phyloP scores from a whole-genome alignment of 2,329 filamentous ascomycete species.

The Talaromyces atroroseus region DNA sequence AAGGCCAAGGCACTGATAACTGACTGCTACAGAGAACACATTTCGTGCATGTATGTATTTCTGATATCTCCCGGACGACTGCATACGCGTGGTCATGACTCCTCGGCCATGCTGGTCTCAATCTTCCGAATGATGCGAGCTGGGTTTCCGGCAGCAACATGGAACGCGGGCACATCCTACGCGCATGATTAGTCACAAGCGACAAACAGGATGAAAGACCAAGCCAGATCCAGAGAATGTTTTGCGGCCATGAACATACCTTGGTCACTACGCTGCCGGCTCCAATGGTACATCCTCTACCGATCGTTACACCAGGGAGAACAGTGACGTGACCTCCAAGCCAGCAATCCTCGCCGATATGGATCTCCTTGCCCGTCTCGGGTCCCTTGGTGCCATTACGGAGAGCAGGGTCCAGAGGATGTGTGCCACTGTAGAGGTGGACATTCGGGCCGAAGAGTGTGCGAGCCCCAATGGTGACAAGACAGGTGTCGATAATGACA shows the following conservation, averaged over 20 bases:
- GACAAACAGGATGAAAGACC: not conserved
- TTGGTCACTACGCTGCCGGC: conserved; percentile 82
- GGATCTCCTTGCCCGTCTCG: conserved; percentile 67
- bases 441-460: conserved; percentile 77
- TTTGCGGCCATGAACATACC: conserved; percentile 26
- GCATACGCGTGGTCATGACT: not conserved
- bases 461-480: conserved; percentile 67
- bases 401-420: conserved; percentile 69
- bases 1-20: not conserved
- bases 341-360: conserved; percentile 77
- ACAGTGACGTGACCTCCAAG: conserved; percentile 66
- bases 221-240: not conserved
- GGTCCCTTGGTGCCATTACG: conserved; percentile 71
- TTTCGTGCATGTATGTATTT: not conserved
- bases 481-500: conserved; percentile 70
- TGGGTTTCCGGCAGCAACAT: conserved; percentile 39
- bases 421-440: conserved; percentile 66
- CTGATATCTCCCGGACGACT: not conserved
- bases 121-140: conserved; percentile 36
- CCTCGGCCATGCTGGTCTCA: conserved; percentile 30
- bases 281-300: conserved; percentile 66
- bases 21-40: not conserved
- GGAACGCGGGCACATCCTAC: conserved; percentile 40
- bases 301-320: conserved; percentile 72
- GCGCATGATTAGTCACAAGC: not conserved